Conservation (phyloP, 2,329 filamentous ascomycete species). For the Metarhizium robertsii region DNA sequence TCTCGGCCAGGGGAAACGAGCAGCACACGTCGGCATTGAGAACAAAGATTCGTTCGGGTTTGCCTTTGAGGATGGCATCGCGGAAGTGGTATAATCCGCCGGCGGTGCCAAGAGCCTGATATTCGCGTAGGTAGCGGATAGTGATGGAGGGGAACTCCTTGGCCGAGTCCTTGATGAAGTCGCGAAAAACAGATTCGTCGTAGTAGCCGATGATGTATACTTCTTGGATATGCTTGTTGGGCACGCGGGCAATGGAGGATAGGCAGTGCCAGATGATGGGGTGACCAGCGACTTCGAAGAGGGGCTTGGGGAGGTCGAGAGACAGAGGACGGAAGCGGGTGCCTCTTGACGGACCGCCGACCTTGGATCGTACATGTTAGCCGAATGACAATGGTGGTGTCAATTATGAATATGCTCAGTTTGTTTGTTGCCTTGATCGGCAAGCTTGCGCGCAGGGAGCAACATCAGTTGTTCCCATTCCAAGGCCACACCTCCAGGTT, state of each 20-base stretch:
- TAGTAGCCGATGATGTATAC: slow-evolving; percentile 99
- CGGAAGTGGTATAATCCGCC: slow-evolving; percentile 98
- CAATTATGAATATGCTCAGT: not conserved
- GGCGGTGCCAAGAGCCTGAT: slow-evolving; percentile 89
- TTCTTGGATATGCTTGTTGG: slow-evolving; percentile 72
- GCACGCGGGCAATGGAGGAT: slow-evolving; percentile 80
- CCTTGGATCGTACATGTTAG: slow-evolving; percentile 43
- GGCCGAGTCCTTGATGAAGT: slow-evolving; percentile 90
- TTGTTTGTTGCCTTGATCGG: too few species aligned
- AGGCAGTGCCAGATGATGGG: slow-evolving; percentile 98
- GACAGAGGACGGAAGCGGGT: slow-evolving; percentile 92
- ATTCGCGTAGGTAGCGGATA: slow-evolving; percentile 95
- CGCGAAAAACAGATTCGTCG: slow-evolving; percentile 91
- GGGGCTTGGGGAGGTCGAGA: slow-evolving; percentile 93
- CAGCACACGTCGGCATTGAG: slow-evolving; percentile 98
- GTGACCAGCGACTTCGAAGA: slow-evolving; percentile 97
- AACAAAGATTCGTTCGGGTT: slow-evolving; percentile 91
- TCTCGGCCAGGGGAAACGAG: slow-evolving; percentile 90
- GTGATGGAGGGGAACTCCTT: slow-evolving; percentile 74
- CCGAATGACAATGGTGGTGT: slow-evolving; percentile 5
- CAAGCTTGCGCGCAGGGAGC: too few species aligned
- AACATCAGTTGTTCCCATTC: too few species aligned
- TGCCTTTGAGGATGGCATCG: slow-evolving; percentile 94
- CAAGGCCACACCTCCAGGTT: too few species aligned
- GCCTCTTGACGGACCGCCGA: slow-evolving; percentile 89